These are phyloP conservation scores for Amylocystis lapponica DNA, from an alignment of 768 basidiomycete genomes.

Conservation along the genomic window DNA sequence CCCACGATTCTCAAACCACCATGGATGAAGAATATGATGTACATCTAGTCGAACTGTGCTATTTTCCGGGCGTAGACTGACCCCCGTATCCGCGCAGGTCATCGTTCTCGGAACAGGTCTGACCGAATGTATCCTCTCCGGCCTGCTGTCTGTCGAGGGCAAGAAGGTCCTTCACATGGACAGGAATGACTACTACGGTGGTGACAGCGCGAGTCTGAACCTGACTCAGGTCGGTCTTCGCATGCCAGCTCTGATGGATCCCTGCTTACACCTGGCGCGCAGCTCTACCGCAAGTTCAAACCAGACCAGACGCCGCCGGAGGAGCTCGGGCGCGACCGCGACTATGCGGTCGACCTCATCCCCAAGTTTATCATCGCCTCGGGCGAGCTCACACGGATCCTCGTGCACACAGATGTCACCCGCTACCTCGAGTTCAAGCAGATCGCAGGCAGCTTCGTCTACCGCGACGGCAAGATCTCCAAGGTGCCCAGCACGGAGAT, in stretches of 20 bases:
- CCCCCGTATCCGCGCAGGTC: constrained; percentile 42
- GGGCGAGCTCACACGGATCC: constrained; percentile 95
- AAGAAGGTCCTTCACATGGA: constrained; percentile 99
- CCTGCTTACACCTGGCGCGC: constrained; percentile 10
- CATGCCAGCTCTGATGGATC: constrained; percentile 4
- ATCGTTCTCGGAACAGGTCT: constrained; percentile 94
- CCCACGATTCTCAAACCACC: too few relatives aligned
- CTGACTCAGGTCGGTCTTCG: constrained; percentile 75
- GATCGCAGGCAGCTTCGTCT: constrained; percentile 97
- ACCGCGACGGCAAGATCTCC: constrained; percentile 92
- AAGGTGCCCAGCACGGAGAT: constrained; percentile 98
- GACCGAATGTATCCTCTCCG: constrained; percentile 98
- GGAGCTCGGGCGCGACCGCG: constrained; percentile 92
- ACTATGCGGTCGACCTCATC: constrained; percentile 96
- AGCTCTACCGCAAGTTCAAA: constrained; percentile 97
- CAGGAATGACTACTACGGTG: constrained; percentile 98
- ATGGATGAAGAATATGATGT: constrained; percentile 99
- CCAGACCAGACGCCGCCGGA: constrained; percentile 66
- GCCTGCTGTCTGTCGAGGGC: constrained; percentile 96
- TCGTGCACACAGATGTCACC: constrained; percentile 98
- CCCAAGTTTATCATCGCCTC: constrained; percentile 99
- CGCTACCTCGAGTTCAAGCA: constrained; percentile 99
- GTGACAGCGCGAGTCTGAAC: constrained; percentile 94
- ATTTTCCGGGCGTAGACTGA: constrained; percentile 2
- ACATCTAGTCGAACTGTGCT: constrained; percentile 6